Evolutionary conservation across 352 stramenopile species (phyloP), one percentile per base, ranked within the genome.

Genomic region (Phytophthora ramorum): DNA sequence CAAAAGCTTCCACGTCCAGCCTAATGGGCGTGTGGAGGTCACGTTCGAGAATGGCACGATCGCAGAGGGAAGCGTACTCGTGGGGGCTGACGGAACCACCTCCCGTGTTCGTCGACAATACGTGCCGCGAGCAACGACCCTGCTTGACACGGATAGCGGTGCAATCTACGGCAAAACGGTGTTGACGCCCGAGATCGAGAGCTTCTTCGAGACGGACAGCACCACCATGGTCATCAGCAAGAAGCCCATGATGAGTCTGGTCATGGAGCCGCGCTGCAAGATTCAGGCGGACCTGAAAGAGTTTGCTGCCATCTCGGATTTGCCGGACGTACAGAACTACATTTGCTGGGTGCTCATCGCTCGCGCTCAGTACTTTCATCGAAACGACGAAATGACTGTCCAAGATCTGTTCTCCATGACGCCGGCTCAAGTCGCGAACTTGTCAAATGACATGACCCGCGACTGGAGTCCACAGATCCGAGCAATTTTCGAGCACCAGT

Each of bases 141-240:
- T 91, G 13, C 59, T 91, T 13, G 83, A 91, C 66, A 89, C 78
- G 14, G 83, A 90, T 47, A 81, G 78, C 16, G 73, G 78, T 1
- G 83, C 79, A 12, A 89, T 91, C 56, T 91, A 91, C 66, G 83
- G 83, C 40, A 91, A 90, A 65, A 90, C 83, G 6, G 66, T 72
- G 0, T 50, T 89, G 22, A 80, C 78, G 1, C 69, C 78, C 0
- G 78, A 83, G 51, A 71, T 91, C 19, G 76, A 86, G 40, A 61
- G 51, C 58, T 79, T 76, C 50, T 79, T 89, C 24, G 58, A 83
- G 13, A 74, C 69, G 0, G 65, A 76, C n/a, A 66, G 67, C 50
- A 91, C 71, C 19, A 90, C 80, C 0, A 65, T 89, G 51, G 57
- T 86, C 16, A 69, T 75, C 37, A 76, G 70, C 46, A 59, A 80